phyloP scores from a whole-genome alignment of 805 yeast genomes.

The Candida sithepensis region DNA sequence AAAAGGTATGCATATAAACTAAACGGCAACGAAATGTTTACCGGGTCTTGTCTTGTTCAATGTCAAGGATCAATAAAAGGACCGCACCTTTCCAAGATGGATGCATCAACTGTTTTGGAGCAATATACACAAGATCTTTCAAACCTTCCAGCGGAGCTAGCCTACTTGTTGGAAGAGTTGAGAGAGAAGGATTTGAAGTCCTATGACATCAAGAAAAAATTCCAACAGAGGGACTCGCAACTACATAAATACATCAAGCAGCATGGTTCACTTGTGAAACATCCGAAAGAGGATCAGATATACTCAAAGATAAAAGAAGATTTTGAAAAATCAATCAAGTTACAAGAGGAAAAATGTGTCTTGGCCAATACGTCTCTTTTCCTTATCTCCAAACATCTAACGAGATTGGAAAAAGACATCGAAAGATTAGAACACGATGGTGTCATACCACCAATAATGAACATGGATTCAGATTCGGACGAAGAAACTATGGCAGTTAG shows the following conservation, averaged over 20 bases:
- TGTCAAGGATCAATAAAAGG: no score
- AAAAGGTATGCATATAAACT: no score
- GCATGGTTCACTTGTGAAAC: slow-evolving; percentile 75
- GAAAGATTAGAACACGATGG: slow-evolving; percentile 77
- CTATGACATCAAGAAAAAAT: slow-evolving; percentile 62
- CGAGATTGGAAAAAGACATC: slow-evolving; percentile 70
- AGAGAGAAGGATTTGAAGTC: slow-evolving; percentile 63
- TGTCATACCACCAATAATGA: slow-evolving; percentile 54
- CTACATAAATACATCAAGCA: slow-evolving; percentile 79
- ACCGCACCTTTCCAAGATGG: no score
- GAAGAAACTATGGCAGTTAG: slow-evolving; percentile 11
- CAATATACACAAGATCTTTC: slow-evolving; percentile 62
- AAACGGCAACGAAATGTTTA: no score
- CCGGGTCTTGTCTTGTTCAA: no score
- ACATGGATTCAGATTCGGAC: slow-evolving; percentile 19
- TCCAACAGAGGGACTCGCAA: slow-evolving; percentile 70
- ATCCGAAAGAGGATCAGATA: slow-evolving; percentile 74
- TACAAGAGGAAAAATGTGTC: slow-evolving; percentile 76
- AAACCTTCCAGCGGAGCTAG: slow-evolving; percentile 84
- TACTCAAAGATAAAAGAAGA: slow-evolving; percentile 67
- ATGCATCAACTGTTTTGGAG: slow-evolving; percentile 81
- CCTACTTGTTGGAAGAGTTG: slow-evolving; percentile 75
- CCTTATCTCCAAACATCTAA: slow-evolving; percentile 69
- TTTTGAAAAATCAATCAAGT: slow-evolving; percentile 49
- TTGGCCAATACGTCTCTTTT: slow-evolving; percentile 83